These are phyloP conservation scores for Eutypella sp. DNA, from an alignment of 2,329 filamentous ascomycete genomes.

Conservation along the genomic window DNA sequence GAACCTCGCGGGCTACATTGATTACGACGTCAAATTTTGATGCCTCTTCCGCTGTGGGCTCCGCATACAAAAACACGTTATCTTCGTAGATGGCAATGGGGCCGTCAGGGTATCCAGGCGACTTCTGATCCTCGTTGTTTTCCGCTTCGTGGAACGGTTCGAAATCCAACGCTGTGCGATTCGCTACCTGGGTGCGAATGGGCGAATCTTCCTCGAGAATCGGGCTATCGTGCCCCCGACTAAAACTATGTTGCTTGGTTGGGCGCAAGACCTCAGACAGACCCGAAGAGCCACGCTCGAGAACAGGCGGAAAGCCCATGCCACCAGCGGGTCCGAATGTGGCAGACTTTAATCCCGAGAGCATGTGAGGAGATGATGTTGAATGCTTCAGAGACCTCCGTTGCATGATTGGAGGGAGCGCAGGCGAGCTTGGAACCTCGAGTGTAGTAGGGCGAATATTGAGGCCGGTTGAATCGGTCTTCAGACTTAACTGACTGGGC, in stretches of 20 bases:
- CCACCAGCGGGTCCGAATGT: slow-evolving; percentile 58
- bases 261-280: slow-evolving; percentile 55
- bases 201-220: slow-evolving; percentile 54
- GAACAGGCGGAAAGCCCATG: slow-evolving; percentile 58
- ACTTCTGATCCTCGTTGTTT: slow-evolving; percentile 74
- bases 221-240: slow-evolving; percentile 31
- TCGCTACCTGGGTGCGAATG: slow-evolving; percentile 58
- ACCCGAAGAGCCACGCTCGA: slow-evolving; percentile 56
- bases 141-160: slow-evolving; percentile 62
- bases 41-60: slow-evolving; percentile 74
- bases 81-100: slow-evolving; percentile 78
- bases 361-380: slow-evolving; percentile 62
- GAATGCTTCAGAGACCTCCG: slow-evolving; percentile 62
- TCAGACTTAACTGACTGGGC: slow-evolving; percentile 72
- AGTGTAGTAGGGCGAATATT: slow-evolving; percentile 41
- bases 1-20: slow-evolving; percentile 78
- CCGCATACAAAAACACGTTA: slow-evolving; percentile 72
- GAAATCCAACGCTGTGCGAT: slow-evolving; percentile 50
- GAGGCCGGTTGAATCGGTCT: slow-evolving; percentile 61
- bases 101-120: slow-evolving; percentile 75
- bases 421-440: slow-evolving; percentile 53
- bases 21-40: slow-evolving; percentile 76
- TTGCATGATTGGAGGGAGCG: slow-evolving; percentile 54
- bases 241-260: slow-evolving; percentile 34
- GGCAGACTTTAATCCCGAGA: slow-evolving; percentile 53